Evolutionary conservation across 805 yeast species (phyloP), one percentile per base, ranked within the genome.

Genomic region (Suhomyces vadensis): DNA sequence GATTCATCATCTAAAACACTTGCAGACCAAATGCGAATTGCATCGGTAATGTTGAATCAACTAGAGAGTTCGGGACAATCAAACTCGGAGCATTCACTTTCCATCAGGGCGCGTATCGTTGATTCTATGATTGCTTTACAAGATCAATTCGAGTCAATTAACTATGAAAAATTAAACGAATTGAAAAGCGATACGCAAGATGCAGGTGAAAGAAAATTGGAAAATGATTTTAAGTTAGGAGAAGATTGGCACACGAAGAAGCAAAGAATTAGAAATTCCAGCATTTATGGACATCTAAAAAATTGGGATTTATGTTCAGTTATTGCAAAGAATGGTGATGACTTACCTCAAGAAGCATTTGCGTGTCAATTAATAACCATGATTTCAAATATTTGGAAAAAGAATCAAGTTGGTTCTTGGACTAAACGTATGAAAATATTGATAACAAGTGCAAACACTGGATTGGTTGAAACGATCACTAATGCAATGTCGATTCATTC

Each of bases 291-390:
- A 0, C 94, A 90, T 58, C 64, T 86, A 24, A 87, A 85, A 20
- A 87, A 89, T 60, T 94, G 99, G 99, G 97, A 94, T 50, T 64
- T 94, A 31, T 89, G 92, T 52, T 91, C 97, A 0, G 97, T 92
- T 2, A 94, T 94, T 60, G 96, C 95, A 9, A 94, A 94, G 60
- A 92, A 96, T 23, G 99, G 99, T 26, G 92, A 87, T 57, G 99
- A 94, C 66, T 64, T 94, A 41, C 86, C 96, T 19, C 99, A 94
- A 61, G 99, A 94, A 63, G 97, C 99, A 0, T 90, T 94, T 73
- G 99, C 99, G 0, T 90, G 97, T 50, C 99, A 94, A 62, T 63
- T 94, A 35, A 92, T 94, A 41, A 85, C 86, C 48, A 85, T 95
- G 19, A 87, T 92, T 67, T 82, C 95, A 1, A 81, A 81, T 40